phyloP scores from a whole-genome alignment of 1,284 basidiomycete species.

The Cryptococcus sp. region DNA sequence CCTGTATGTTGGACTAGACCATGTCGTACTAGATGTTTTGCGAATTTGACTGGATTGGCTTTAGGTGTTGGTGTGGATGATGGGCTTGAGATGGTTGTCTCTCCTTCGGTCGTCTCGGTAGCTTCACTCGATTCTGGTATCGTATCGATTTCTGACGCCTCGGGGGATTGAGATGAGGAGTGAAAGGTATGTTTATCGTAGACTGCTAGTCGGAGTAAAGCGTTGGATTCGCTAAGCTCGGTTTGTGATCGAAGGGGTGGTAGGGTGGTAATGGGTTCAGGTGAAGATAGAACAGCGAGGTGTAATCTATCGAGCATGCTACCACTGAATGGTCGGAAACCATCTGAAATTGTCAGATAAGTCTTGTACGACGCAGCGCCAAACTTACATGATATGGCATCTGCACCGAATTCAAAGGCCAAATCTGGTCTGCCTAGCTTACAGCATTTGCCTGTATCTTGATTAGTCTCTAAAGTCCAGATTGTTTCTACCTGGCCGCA shows the following conservation, averaged over 20 bases:
- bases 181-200: no score
- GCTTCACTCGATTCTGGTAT: no score
- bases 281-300: background rate
- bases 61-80: no score
- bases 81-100: no score
- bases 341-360: background rate
- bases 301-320: background rate
- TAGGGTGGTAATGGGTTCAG: background rate
- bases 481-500: background rate
- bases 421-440: background rate
- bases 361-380: background rate
- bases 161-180: no score
- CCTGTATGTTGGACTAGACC: no score
- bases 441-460: background rate
- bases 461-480: background rate
- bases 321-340: background rate
- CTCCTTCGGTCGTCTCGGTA: no score
- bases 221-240: background rate
- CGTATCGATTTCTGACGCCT: no score
- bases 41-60: no score
- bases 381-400: background rate
- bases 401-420: background rate
- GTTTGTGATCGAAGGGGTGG: background rate
- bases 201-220: background rate
- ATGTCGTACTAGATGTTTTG: no score